phyloP scores from a whole-genome alignment of 2,329 filamentous ascomycete genomes.

The Teratosphaeria pseudoeucalypti region DNA sequence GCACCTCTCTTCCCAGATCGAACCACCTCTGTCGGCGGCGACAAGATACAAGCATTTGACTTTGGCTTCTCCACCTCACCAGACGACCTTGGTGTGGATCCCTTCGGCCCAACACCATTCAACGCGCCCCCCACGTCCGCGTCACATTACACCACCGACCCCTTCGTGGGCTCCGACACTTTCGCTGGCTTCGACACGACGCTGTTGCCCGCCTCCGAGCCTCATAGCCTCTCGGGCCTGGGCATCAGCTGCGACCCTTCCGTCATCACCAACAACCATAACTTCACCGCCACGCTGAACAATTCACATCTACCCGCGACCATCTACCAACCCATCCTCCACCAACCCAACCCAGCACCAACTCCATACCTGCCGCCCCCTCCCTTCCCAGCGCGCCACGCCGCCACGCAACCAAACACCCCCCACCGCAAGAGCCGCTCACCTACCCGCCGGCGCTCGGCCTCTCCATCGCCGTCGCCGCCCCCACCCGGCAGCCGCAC shows the following conservation, averaged over 20 bases:
- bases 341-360: not conserved
- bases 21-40: conserved; percentile 13
- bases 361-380: conserved; percentile 2
- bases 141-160: conserved; percentile 7
- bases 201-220: conserved; percentile 9
- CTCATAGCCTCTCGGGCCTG: conserved; percentile 13
- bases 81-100: conserved; percentile 5
- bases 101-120: conserved; percentile 12
- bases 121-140: conserved; percentile 6
- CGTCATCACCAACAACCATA: conserved; percentile 13
- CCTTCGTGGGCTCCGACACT: conserved; percentile 12
- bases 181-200: conserved; percentile 10
- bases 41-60: conserved; percentile 21
- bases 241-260: conserved; percentile 26
- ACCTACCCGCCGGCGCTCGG: conserved; percentile 6
- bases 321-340: conserved; percentile 1
- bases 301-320: conserved; percentile 6
- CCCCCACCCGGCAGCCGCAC: conserved; percentile 15
- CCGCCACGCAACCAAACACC: conserved; percentile 6
- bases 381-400: conserved; percentile 4
- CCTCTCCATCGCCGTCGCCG: conserved; percentile 19
- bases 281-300: conserved; percentile 4
- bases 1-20: conserved; percentile 19
- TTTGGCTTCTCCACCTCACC: conserved; percentile 22
- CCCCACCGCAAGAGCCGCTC: conserved; percentile 9